Percentiles rank a stretch among this genome's conserved stretches.
phyloP scores from a whole-genome alignment of 2,329 filamentous ascomycete genomes.

The Cladorrhinum sp. region DNA sequence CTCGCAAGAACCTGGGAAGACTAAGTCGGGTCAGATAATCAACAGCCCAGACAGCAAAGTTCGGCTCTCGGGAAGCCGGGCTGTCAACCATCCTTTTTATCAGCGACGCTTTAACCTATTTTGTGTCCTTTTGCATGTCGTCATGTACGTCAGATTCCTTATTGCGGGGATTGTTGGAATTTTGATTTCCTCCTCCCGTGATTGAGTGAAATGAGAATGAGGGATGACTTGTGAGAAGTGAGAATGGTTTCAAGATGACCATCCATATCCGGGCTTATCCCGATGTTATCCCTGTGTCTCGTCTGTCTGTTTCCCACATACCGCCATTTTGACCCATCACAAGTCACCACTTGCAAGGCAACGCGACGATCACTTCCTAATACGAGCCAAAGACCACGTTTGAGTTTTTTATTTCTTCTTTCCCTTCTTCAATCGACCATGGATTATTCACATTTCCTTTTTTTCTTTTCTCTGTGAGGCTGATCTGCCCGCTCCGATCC shows the following conservation, averaged over 20 bases:
- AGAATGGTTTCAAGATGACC: neutral
- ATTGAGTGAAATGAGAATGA: neutral
- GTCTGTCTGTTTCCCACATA: neutral
- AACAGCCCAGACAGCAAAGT: neutral
- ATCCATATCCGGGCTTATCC: neutral
- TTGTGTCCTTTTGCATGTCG: constrained; percentile 2
- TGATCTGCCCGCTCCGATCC: constrained; percentile 2
- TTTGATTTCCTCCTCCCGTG: neutral
- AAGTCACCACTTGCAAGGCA: neutral
- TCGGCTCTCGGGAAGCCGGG: neutral
- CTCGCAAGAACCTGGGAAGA: neutral
- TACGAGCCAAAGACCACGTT: neutral
- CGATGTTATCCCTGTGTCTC: constrained; percentile 3
- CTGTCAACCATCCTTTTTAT: neutral
- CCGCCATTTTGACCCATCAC: constrained; percentile 4
- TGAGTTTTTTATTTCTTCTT: neutral
- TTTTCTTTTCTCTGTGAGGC: neutral
- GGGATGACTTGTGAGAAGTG: neutral
- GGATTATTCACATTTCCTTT: neutral
- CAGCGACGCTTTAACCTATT: neutral
- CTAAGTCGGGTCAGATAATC: neutral
- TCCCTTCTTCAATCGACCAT: neutral
- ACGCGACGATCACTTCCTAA: constrained; percentile 9
- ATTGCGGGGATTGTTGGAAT: neutral
- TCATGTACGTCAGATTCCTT: constrained; percentile 9